Conservation (phyloP, 768 basidiomycete genomes). For the Psilocybe azurescens region DNA sequence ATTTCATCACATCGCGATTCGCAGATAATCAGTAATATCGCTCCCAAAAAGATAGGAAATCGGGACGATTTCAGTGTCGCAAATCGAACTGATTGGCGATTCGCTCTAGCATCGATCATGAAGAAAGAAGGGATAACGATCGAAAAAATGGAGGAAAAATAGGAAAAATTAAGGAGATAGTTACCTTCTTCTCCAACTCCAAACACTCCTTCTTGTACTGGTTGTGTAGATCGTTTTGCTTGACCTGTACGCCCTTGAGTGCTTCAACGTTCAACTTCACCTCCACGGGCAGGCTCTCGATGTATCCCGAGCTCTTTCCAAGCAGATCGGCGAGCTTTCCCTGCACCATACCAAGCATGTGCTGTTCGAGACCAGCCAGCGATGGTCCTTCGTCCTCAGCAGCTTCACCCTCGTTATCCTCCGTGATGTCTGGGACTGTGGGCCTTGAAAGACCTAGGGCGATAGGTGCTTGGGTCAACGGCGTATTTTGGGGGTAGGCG, state of each 20-base stretch:
- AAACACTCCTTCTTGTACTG: conserved; percentile 95
- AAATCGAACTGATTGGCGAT: conserved; percentile 5
- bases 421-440: conserved; percentile 85
- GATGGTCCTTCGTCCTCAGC: conserved; percentile 41
- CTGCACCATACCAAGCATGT: conserved; percentile 87
- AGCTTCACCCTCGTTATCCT: conserved; percentile 77
- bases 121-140: conserved; percentile 2
- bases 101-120: conserved; percentile 2
- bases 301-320: conserved; percentile 93
- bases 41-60: neutral
- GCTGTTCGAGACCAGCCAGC: conserved; percentile 54
- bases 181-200: conserved; percentile 94
- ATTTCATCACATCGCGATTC: conserved; percentile 11
- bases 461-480: conserved; percentile 82
- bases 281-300: conserved; percentile 83
- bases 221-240: conserved; percentile 90
- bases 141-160: conserved; percentile 15
- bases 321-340: conserved; percentile 84
- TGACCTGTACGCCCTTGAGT: conserved; percentile 91
- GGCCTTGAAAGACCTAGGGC: conserved; percentile 81
- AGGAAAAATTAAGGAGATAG: conserved; percentile 25
- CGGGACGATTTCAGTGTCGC: neutral
- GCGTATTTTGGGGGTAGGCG: conserved; percentile 96
- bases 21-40: conserved; percentile 12
- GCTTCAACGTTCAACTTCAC: conserved; percentile 89